Conservation (phyloP, 371 early-diverging fungal species). For the Lichtheimia corymbifera region DNA sequence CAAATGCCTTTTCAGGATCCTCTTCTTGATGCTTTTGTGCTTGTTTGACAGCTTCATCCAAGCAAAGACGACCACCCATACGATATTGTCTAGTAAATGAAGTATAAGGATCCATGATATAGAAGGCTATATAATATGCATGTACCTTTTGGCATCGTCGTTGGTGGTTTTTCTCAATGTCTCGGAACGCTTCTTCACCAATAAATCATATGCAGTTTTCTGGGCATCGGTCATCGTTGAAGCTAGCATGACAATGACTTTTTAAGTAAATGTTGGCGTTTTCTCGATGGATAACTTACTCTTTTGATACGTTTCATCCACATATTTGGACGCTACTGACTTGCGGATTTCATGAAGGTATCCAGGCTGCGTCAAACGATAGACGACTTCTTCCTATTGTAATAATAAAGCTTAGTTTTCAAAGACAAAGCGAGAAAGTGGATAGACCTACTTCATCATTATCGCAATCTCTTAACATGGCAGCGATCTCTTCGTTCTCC, state of each 20-base stretch:
- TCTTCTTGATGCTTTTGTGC: conserved; percentile 66
- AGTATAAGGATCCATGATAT: background rate
- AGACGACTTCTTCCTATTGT: conserved; percentile 67
- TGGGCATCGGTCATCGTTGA: conserved; percentile 74
- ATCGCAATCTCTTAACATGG: conserved; percentile 73
- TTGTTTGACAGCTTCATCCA: conserved; percentile 90
- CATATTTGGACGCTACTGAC: conserved; percentile 65
- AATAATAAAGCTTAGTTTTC: background rate
- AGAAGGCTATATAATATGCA: no score
- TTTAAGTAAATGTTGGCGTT: background rate
- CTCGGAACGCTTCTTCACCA: conserved; percentile 79
- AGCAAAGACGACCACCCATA: conserved; percentile 76
- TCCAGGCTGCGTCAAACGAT: conserved; percentile 70
- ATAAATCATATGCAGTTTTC: conserved; percentile 77
- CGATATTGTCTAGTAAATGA: conserved; percentile 58
- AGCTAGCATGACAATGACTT: background rate
- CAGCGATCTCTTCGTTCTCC: conserved; percentile 77
- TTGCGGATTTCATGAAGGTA: conserved; percentile 73
- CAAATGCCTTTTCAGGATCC: conserved; percentile 82
- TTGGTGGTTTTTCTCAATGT: conserved; percentile 78
- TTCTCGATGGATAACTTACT: conserved; percentile 6
- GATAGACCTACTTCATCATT: conserved; percentile 68
- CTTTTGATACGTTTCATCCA: conserved; percentile 28
- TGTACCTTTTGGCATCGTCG: conserved; percentile 74
- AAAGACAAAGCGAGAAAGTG: background rate